Evolutionary conservation across 2,329 filamentous ascomycete genomes (phyloP).

Genomic region (Penicillium sp.): DNA sequence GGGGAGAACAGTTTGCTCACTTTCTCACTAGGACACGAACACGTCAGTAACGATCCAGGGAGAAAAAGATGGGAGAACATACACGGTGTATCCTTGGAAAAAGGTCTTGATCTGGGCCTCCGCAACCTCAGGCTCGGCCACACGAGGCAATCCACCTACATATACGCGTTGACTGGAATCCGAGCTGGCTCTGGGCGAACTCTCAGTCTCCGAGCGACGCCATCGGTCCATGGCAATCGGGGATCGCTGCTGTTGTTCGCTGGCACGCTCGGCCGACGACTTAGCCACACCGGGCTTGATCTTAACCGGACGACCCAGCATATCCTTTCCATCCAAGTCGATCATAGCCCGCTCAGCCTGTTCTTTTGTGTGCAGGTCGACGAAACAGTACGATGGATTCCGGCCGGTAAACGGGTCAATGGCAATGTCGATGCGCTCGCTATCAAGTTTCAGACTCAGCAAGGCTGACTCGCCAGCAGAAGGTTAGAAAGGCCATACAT

Average conservation of each 20-base stretch:
- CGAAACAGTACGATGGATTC: slow-evolving; percentile 75
- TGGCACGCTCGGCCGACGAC: slow-evolving; percentile 31
- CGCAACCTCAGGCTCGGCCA: slow-evolving; percentile 44
- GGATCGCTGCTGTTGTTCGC: slow-evolving; percentile 13
- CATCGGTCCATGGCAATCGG: slow-evolving; percentile 43
- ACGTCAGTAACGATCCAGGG: slow-evolving; percentile 1
- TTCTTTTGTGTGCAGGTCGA: slow-evolving; percentile 62
- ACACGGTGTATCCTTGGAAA: slow-evolving; percentile 48
- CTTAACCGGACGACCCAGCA: slow-evolving; percentile 62
- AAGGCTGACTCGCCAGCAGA: background rate
- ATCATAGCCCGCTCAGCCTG: slow-evolving; percentile 60
- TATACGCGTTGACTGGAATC: slow-evolving; percentile 48
- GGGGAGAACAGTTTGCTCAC: slow-evolving; percentile 59
- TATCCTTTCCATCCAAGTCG: slow-evolving; percentile 55
- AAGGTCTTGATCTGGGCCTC: slow-evolving; percentile 43
- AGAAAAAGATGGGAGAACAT: slow-evolving; percentile 14
- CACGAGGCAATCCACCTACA: slow-evolving; percentile 49
- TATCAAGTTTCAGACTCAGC: slow-evolving; percentile 30
- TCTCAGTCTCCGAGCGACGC: slow-evolving; percentile 42
- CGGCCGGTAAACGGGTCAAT: slow-evolving; percentile 67
- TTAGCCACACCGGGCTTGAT: slow-evolving; percentile 67
- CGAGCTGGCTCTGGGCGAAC: slow-evolving; percentile 34
- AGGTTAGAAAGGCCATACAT: slow-evolving; percentile 30
- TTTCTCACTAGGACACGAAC: slow-evolving; percentile 35
- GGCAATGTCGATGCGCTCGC: slow-evolving; percentile 65